A percentile compares a stretch with the other conserved stretches of the same genome.
Evolutionary conservation across 768 basidiomycete species (phyloP).

Genomic region (Auriscalpium orientale): DNA sequence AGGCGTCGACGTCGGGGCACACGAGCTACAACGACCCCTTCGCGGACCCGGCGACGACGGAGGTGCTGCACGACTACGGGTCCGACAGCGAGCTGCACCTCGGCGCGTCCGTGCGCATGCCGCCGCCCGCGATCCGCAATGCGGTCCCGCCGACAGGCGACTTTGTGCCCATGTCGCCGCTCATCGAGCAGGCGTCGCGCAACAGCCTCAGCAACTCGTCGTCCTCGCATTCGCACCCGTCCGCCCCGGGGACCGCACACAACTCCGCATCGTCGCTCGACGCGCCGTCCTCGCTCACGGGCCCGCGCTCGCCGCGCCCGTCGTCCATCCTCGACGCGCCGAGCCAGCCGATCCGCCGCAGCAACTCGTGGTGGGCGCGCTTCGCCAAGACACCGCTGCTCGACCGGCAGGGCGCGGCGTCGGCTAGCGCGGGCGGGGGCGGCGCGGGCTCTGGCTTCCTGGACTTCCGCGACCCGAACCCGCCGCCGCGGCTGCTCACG

Average conservation of each 20-base stretch:
- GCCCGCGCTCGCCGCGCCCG: slow-evolving; percentile 22
- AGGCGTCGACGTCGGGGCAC: background rate
- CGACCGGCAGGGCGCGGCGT: slow-evolving; percentile 44
- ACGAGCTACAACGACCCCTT: slow-evolving; percentile 42
- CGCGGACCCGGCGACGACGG: slow-evolving; percentile 17
- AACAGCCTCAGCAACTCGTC: slow-evolving; percentile 14
- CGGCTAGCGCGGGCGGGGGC: background rate
- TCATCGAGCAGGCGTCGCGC: slow-evolving; percentile 27
- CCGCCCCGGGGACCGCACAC: background rate
- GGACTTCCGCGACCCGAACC: slow-evolving; percentile 76
- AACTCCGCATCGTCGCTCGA: slow-evolving; percentile 9
- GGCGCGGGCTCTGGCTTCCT: slow-evolving; percentile 20
- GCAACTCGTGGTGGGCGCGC: slow-evolving; percentile 73
- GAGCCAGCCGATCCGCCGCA: slow-evolving; percentile 48
- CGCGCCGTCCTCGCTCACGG: slow-evolving; percentile 7
- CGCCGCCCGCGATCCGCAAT: slow-evolving; percentile 2
- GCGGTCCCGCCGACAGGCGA: slow-evolving; percentile 19
- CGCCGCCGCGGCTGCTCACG: slow-evolving; percentile 54
- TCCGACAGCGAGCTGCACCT: slow-evolving; percentile 11
- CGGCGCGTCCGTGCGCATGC: background rate
- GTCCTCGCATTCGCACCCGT: slow-evolving; percentile 5
- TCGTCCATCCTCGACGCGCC: slow-evolving; percentile 39
- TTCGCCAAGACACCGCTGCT: slow-evolving; percentile 61
- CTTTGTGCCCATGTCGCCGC: slow-evolving; percentile 27
- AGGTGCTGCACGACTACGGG: slow-evolving; percentile 2